Base-by-base conservation (phyloP, 1,139 yeast species). In the Zygoascus sp. region DNA sequence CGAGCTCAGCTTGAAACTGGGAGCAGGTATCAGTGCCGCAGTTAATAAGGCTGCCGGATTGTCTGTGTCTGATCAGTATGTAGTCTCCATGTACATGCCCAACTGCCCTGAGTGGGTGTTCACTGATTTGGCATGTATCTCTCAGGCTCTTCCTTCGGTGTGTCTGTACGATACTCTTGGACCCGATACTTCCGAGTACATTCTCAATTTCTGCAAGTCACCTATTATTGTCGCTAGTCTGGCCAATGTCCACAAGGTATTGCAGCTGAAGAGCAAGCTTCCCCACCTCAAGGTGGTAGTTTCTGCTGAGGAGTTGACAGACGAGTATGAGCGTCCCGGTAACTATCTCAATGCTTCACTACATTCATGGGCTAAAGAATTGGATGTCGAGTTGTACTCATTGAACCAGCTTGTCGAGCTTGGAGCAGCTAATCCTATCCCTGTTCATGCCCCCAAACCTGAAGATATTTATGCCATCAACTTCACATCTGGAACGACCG, bases 401-500 rank as follows among this genome's bases (percentile, higher is more conserved):
- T 65, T 80, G 50, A 57, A 66, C 7, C 82, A 81, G 55, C 76
- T 82, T 37, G 77, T 75, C 52, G 62, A 66, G 25, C 63, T 81
- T 32, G 94, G 92, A 21, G 65, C 65, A 41, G 59, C 73, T 25
- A 70, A 71, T 55, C 76, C 77, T 3, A 59, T 69, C 7, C 69
- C 72, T 0, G 71, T 72, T 43, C 63, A 67, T 32, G 76, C 78
- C 6, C 85, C 89, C 13, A 63, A 59, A 0, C 75, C 81, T 1
- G 75, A 78, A 5, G 74, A 81, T 32, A 53, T 74, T 15, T 77
- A 79, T 55, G 81, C 90, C 43, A 79, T 85, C 52, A 80, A 84
- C 38, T 85, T 83, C 65, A 85, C 95, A 11, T 81, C 89, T 6
- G 90, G 90, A 28, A 81, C 90, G 20, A 82, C 90, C 3, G 89